Evolutionary conservation across 2,329 filamentous ascomycete genomes (phyloP).

Genomic region (Parastagonospora avenae): DNA sequence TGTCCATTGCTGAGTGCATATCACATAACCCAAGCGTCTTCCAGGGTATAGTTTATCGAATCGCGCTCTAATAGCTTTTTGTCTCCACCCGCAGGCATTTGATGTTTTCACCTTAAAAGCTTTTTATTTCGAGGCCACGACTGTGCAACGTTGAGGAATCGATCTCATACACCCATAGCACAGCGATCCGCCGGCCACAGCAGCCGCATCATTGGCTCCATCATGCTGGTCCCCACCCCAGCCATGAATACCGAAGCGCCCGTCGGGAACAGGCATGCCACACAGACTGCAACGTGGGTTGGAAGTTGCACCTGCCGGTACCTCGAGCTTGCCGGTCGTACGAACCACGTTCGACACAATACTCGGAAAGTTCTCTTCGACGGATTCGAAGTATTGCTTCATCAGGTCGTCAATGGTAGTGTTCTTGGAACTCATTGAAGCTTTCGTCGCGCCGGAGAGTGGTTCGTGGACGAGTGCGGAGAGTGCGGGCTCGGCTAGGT

Average conservation of each 20-base stretch:
- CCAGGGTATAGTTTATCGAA: too few species aligned
- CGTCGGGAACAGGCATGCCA: slow-evolving; percentile 67
- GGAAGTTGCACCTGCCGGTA: slow-evolving; percentile 43
- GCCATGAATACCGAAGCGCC: slow-evolving; percentile 67
- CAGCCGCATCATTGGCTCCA: slow-evolving; percentile 27
- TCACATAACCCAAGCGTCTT: too few species aligned
- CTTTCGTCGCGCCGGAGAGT: slow-evolving; percentile 29
- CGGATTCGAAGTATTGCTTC: slow-evolving; percentile 82
- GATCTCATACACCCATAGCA: slow-evolving; percentile 79
- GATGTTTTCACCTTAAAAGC: too few species aligned
- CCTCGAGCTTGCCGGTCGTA: slow-evolving; percentile 80
- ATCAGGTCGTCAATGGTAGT: slow-evolving; percentile 92
- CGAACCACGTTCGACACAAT: slow-evolving; percentile 95
- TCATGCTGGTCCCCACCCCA: slow-evolving; percentile 62
- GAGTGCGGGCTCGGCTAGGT: slow-evolving; percentile 60
- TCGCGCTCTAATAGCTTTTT: too few species aligned
- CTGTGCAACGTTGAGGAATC: slow-evolving; percentile 21
- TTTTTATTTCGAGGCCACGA: slow-evolving; percentile 1
- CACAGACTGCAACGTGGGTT: slow-evolving; percentile 67
- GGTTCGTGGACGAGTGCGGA: slow-evolving; percentile 43
- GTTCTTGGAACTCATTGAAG: slow-evolving; percentile 69
- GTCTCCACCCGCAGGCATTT: too few species aligned
- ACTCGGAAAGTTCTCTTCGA: slow-evolving; percentile 84
- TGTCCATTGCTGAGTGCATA: too few species aligned
- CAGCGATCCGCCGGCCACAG: slow-evolving; percentile 43